phyloP scores from a whole-genome alignment of 805 yeast genomes.

The Starmerella riodocensis region DNA sequence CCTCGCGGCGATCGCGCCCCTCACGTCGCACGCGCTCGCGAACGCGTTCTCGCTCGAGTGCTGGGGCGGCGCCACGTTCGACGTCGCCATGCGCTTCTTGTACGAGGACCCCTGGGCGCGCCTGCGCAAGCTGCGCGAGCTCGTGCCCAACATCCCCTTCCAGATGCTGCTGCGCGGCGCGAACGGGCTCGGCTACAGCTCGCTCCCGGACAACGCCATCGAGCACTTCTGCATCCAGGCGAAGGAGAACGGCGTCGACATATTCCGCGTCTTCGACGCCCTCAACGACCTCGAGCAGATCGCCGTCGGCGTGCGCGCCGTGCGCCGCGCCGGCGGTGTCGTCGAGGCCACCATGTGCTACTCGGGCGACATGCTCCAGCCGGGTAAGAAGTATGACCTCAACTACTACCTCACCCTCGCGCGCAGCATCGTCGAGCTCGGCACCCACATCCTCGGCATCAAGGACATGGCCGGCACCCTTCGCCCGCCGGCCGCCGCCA shows the following conservation, averaged over 20 bases:
- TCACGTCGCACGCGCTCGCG: slow-evolving; percentile 78
- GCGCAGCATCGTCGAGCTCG: slow-evolving; percentile 76
- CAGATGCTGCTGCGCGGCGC: slow-evolving; percentile 99
- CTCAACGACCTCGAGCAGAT: slow-evolving; percentile 92
- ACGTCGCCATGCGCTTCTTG: slow-evolving; percentile 94
- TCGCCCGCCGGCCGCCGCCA: slow-evolving; percentile 84
- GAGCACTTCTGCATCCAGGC: slow-evolving; percentile 95
- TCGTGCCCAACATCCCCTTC: slow-evolving; percentile 97
- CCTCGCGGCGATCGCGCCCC: slow-evolving; percentile 78
- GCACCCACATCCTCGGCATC: slow-evolving; percentile 93
- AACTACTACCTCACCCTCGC: slow-evolving; percentile 75
- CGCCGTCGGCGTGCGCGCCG: slow-evolving; percentile 96
- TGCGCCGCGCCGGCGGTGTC: slow-evolving; percentile 95
- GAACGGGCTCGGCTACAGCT: slow-evolving; percentile 96
- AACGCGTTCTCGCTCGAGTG: slow-evolving; percentile 95
- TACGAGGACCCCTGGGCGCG: slow-evolving; percentile 99
- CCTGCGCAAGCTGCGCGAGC: slow-evolving; percentile 68
- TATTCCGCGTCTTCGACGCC: slow-evolving; percentile 96
- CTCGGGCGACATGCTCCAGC: slow-evolving; percentile 96
- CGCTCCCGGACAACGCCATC: slow-evolving; percentile 95
- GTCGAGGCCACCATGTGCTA: slow-evolving; percentile 97
- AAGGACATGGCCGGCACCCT: slow-evolving; percentile 99
- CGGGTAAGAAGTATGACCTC: slow-evolving; percentile 90
- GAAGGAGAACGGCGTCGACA: slow-evolving; percentile 89
- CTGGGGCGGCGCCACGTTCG: slow-evolving; percentile 99